phyloP scores from a whole-genome alignment of 192 early-diverging fungal genomes.

The Geranomyces variabilis region DNA sequence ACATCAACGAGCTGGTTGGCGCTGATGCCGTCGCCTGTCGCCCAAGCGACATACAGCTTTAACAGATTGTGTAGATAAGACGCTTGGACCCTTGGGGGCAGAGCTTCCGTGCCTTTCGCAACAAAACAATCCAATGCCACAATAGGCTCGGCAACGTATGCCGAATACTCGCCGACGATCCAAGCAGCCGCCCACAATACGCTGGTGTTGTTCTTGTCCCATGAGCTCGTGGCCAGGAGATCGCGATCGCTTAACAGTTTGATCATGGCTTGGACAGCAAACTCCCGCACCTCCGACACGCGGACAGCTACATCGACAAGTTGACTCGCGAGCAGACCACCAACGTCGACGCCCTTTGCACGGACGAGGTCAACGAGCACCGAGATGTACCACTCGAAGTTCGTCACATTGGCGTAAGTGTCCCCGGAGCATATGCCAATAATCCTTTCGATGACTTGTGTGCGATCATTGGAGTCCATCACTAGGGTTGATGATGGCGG shows the following conservation, averaged over 20 bases:
- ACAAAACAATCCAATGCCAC: constrained; percentile 32
- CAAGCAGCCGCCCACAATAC: constrained; percentile 88
- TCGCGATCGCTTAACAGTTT: constrained; percentile 68
- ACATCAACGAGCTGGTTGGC: constrained; percentile 28
- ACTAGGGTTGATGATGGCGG: constrained; percentile 18
- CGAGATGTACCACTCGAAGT: constrained; percentile 96
- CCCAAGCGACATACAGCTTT: constrained; percentile 71
- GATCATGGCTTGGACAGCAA: constrained; percentile 76
- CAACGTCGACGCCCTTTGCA: constrained; percentile 73
- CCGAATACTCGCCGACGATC: constrained; percentile 87
- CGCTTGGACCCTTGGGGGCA: constrained; percentile 64
- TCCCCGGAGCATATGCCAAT: constrained; percentile 80
- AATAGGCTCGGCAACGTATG: constrained; percentile 26
- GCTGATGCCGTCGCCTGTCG: constrained; percentile 37
- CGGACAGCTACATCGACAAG: constrained; percentile 89
- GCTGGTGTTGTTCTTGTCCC: constrained; percentile 61
- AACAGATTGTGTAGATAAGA: constrained; percentile 73
- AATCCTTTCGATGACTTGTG: constrained; percentile 80
- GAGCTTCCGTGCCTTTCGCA: constrained; percentile 39
- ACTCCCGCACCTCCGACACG: constrained; percentile 80
- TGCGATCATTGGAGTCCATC: constrained; percentile 62
- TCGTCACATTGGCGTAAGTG: constrained; percentile 79
- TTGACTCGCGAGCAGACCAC: constrained; percentile 68
- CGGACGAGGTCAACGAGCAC: constrained; percentile 79
- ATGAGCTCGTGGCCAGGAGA: constrained; percentile 61